Evolutionary conservation across 345 rosid genomes (phyloP).

Genomic region (Aquilaria yunnanensis): DNA sequence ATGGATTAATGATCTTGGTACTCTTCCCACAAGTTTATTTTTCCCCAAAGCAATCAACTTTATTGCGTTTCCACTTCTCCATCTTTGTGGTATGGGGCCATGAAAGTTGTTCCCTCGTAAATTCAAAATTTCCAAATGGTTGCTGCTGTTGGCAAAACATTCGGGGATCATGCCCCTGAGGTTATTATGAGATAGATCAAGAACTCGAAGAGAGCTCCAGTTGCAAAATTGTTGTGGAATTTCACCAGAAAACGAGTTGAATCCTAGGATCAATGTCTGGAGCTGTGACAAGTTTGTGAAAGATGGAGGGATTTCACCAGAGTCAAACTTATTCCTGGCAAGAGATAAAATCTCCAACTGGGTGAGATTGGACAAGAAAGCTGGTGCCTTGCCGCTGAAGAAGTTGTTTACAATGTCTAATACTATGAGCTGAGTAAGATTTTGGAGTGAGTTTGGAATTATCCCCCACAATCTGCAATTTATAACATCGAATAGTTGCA

Average conservation of each 20-base stretch:
- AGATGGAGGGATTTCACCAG: neutral
- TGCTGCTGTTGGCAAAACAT: constrained; percentile 9
- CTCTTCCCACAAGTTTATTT: constrained; percentile 11
- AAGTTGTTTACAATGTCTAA: neutral
- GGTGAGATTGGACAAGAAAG: neutral
- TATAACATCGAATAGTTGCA: neutral
- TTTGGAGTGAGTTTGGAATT: neutral
- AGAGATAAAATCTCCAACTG: too few relatives aligned
- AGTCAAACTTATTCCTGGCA: neutral
- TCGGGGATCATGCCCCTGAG: constrained; percentile 14
- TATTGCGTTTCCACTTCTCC: constrained; percentile 1
- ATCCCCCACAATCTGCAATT: neutral
- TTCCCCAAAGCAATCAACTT: constrained; percentile 9
- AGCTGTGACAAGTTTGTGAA: neutral
- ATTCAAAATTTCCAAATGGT: constrained; percentile 3
- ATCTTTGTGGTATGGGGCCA: constrained; percentile 13
- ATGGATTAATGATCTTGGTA: constrained; percentile 7
- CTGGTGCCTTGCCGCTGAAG: neutral
- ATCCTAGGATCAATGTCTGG: neutral
- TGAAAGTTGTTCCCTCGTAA: constrained; percentile 11
- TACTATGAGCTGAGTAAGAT: neutral
- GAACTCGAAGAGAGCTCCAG: neutral
- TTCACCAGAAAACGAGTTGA: neutral
- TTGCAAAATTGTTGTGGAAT: constrained; percentile 8
- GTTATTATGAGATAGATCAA: constrained; percentile 11